Percentiles rank a stretch among this genome's conserved stretches.
Conservation (phyloP, 2,329 filamentous ascomycete species). For the Fusarium gaditjirri region DNA sequence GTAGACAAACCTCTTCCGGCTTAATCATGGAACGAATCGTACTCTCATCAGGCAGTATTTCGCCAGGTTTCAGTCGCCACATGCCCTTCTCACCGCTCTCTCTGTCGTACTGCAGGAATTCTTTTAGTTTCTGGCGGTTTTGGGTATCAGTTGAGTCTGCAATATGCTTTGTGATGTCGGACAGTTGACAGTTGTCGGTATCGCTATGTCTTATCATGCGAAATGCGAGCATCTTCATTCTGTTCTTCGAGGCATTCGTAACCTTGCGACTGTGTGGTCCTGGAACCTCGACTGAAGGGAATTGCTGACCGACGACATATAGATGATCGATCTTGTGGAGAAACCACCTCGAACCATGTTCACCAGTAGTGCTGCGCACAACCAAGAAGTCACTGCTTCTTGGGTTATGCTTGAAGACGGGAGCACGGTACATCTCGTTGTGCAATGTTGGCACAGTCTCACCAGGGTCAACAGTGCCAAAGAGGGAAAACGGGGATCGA, state of each 20-base stretch:
- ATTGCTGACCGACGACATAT: slow-evolving; percentile 90
- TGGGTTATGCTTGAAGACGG: slow-evolving; percentile 87
- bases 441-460: slow-evolving; percentile 91
- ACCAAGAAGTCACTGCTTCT: slow-evolving; percentile 87
- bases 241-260: slow-evolving; percentile 95
- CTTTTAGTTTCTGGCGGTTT: slow-evolving; percentile 95
- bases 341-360: slow-evolving; percentile 81
- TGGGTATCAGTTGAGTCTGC: slow-evolving; percentile 94
- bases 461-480: slow-evolving; percentile 90
- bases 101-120: slow-evolving; percentile 93
- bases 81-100: slow-evolving; percentile 74
- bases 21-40: slow-evolving; percentile 89
- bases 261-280: slow-evolving; percentile 94
- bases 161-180: slow-evolving; percentile 91
- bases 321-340: slow-evolving; percentile 91
- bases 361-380: slow-evolving; percentile 81
- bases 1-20: slow-evolving; percentile 92
- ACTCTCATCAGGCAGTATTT: slow-evolving; percentile 82
- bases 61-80: slow-evolving; percentile 81
- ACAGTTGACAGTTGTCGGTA: slow-evolving; percentile 75
- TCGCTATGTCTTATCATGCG: slow-evolving; percentile 84
- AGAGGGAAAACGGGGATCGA: slow-evolving; percentile 94
- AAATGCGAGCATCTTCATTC: slow-evolving; percentile 95
- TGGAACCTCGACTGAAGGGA: slow-evolving; percentile 91
- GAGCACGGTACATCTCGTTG: slow-evolving; percentile 94